phyloP scores from a whole-genome alignment of 306 rosid species.

The Lathyrus aphaca region DNA sequence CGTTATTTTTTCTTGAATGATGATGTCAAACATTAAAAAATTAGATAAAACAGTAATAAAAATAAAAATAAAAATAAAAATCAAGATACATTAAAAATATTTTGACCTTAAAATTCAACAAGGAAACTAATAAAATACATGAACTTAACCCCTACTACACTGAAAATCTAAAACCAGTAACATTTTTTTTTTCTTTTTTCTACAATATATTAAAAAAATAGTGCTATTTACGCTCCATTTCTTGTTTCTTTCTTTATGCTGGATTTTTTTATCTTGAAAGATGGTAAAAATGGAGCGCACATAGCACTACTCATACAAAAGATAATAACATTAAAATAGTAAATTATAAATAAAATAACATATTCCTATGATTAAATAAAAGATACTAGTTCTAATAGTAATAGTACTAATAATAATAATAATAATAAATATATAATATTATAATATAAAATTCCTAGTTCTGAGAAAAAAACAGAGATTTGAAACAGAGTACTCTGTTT shows the following conservation, averaged over 20 bases:
- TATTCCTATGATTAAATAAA: conserved; percentile 40
- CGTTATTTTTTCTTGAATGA: conserved; percentile 31
- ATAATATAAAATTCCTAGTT: conserved; percentile 24
- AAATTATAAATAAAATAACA: neutral
- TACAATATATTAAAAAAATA: conserved; percentile 38
- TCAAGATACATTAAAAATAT: conserved; percentile 26
- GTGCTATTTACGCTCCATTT: conserved; percentile 60
- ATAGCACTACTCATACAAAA: conserved; percentile 44
- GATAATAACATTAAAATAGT: conserved; percentile 23
- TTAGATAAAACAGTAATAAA: conserved; percentile 41
- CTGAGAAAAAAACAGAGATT: conserved; percentile 30
- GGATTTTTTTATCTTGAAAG: conserved; percentile 24
- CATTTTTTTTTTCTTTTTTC: conserved; percentile 25
- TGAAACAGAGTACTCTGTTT: conserved; percentile 16
- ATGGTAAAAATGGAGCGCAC: conserved; percentile 59
- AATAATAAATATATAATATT: neutral
- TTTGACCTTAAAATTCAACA: conserved; percentile 34
- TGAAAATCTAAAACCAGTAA: conserved; percentile 30
- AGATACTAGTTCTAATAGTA: conserved; percentile 22
- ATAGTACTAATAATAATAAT: neutral
- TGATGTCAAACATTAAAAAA: conserved; percentile 23
- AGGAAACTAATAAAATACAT: conserved; percentile 51
- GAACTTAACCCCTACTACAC: conserved; percentile 55
- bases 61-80: conserved; percentile 5
- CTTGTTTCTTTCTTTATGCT: conserved; percentile 12